Evolutionary conservation across 495 filamentous ascomycete species (phyloP).

Genomic region (Annulohypoxylon bovei): DNA sequence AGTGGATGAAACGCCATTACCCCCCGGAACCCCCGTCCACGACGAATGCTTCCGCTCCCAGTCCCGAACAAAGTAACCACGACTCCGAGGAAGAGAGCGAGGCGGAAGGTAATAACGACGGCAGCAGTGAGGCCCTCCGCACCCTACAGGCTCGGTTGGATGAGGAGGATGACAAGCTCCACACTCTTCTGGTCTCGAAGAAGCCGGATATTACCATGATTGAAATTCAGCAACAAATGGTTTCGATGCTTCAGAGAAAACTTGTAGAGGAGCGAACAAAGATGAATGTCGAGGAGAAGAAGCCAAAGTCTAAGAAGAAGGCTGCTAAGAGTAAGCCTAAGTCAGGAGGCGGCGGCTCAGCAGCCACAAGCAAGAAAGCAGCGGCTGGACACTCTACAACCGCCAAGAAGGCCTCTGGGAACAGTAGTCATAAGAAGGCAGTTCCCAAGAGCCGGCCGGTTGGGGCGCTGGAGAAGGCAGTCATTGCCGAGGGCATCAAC

Average conservation of each 20-base stretch:
- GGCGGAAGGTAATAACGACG: slow-evolving; percentile 49
- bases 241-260: slow-evolving; percentile 57
- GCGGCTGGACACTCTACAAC: slow-evolving; percentile 48
- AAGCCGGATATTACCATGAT: slow-evolving; percentile 69
- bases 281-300: slow-evolving; percentile 52
- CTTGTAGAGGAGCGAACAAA: slow-evolving; percentile 61
- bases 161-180: slow-evolving; percentile 70
- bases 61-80: slow-evolving; percentile 58
- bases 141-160: slow-evolving; percentile 54
- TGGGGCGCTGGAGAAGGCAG: slow-evolving; percentile 82
- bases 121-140: slow-evolving; percentile 43
- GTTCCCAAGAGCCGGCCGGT: slow-evolving; percentile 65
- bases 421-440: slow-evolving; percentile 54
- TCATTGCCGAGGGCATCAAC: slow-evolving; percentile 83
- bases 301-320: slow-evolving; percentile 51
- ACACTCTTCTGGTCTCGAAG: slow-evolving; percentile 73
- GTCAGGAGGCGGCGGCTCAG: slow-evolving; percentile 26
- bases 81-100: slow-evolving; percentile 66
- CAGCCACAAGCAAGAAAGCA: slow-evolving; percentile 45
- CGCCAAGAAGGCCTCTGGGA: slow-evolving; percentile 56
- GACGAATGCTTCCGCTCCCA: slow-evolving; percentile 57
- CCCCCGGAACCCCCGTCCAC: slow-evolving; percentile 63
- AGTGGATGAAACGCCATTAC: slow-evolving; percentile 79
- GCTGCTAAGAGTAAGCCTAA: slow-evolving; percentile 50
- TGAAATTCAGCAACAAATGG: slow-evolving; percentile 63